These are phyloP conservation scores for Ormosia emarginata DNA, from an alignment of 306 rosid species.

Conservation along the genomic window DNA sequence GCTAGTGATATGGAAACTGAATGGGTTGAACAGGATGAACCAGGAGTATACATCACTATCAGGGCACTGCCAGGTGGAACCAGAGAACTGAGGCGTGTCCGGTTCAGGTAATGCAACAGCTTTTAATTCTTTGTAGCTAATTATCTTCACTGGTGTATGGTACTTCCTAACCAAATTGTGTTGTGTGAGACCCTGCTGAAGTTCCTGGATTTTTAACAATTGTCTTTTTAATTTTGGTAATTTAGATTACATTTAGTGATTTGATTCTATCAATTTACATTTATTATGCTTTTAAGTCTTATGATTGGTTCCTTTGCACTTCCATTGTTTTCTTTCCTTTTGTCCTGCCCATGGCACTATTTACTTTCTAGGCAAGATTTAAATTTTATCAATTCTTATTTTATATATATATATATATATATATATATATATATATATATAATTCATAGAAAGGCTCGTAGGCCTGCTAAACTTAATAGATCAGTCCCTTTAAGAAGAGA, in stretches of 20 bases:
- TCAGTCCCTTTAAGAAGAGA: neutral
- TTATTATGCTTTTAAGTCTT: neutral
- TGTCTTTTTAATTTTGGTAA: neutral
- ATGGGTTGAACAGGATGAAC: constrained; percentile 97
- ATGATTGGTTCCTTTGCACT: neutral
- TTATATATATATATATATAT: too few relatives aligned
- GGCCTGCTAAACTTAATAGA: neutral
- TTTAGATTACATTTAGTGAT: neutral
- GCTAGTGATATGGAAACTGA: constrained; percentile 97
- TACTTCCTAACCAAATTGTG: neutral
- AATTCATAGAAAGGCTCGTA: neutral
- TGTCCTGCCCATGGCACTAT: neutral
- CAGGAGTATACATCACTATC: constrained; percentile 95
- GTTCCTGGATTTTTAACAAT: neutral
- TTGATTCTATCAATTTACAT: neutral
- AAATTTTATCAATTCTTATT: neutral
- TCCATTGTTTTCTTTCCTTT: neutral
- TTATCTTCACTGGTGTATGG: too few relatives aligned
- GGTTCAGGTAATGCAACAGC: constrained; percentile 63
- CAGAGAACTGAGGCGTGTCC: constrained; percentile 86
- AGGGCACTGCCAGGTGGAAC: constrained; percentile 76
- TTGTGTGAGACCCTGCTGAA: neutral
- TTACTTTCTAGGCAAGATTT: neutral
- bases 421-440: too few relatives aligned
- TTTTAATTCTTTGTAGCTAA: too few relatives aligned